Base-by-base conservation (phyloP, 2,329 filamentous ascomycete species). In the Colletotrichum viniferum region DNA sequence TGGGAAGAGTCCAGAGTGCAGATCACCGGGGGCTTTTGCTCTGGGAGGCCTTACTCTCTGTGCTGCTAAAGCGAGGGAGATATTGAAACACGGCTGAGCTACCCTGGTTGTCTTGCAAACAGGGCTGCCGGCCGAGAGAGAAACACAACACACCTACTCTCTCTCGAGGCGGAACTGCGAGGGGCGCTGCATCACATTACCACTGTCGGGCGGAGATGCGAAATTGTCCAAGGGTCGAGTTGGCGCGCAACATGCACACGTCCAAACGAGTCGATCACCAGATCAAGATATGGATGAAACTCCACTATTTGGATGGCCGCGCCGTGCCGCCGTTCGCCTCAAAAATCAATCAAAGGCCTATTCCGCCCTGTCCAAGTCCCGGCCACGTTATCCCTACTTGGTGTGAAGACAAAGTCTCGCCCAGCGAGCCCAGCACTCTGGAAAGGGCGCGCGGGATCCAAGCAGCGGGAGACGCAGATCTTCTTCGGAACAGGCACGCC, bases 51-150 rank as follows among this genome's bases (percentile, higher is more conserved):
- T 56, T 48, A 60, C 12, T 60, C 52, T 18, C 36, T 58, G 48
- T 36, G 21, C 43, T 36, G 67, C 48, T 28, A 30, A 28, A 58
- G 48, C 24, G 48, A 56, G 60, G 36, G 16, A 24, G 43, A 24
- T 63, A 68, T 73, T 73, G 58, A 75, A 67, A 75, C 73, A 73
- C 73, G 34, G 73, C 73, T 64, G 73, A 73, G 43, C 21, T n/a
- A 75, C 30, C 73, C 73, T 62, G 28, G 34, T 55, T 63, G 26
- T 60, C 18, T 64, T 55, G 48, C 43, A 32, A 38, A 38, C 69
- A 60, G 58, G 73, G 69, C 73, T 61, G 63, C 24, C 56, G 38
- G 13, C 48, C 34, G 26, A 38, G 56, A 61, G n/a, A 28, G 26
- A 58, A 12, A 30, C 28, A 14, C 6, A 26, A 12, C 52, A 21